Evolutionary conservation across 192 early-diverging fungal genomes (phyloP).

Genomic region (Backusella luteola): DNA sequence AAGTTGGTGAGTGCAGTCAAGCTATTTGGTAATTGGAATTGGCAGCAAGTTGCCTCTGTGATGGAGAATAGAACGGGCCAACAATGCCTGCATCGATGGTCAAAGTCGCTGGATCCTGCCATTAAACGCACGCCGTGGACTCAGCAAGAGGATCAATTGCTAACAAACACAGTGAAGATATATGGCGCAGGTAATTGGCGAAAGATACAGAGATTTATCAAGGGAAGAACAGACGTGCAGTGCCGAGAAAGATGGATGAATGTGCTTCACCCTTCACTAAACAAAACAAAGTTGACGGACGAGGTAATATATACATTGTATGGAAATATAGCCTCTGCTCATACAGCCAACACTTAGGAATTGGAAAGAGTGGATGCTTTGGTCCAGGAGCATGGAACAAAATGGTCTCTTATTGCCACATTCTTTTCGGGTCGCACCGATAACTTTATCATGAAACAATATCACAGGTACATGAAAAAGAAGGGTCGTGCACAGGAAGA

Average conservation of each 20-base stretch:
- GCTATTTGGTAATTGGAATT: conserved; percentile 67
- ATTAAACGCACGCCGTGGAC: conserved; percentile 66
- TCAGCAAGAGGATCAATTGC: conserved; percentile 64
- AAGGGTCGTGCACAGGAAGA: neutral
- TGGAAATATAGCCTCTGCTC: neutral
- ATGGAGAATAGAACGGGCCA: conserved; percentile 65
- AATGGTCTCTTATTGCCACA: conserved; percentile 38
- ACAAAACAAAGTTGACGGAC: conserved; percentile 52
- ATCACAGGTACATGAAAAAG: neutral
- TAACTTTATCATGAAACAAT: conserved; percentile 36
- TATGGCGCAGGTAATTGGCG: conserved; percentile 71
- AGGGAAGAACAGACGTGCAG: conserved; percentile 73
- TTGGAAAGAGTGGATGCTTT: conserved; percentile 36
- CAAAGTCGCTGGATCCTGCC: conserved; percentile 64
- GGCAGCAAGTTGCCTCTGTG: conserved; percentile 66
- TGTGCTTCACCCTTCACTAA: conserved; percentile 56
- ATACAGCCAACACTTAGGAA: neutral
- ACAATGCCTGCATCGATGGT: conserved; percentile 75
- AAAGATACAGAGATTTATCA: conserved; percentile 68
- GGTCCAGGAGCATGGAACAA: conserved; percentile 49
- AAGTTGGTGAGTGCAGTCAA: conserved; percentile 61
- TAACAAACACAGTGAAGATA: conserved; percentile 59
- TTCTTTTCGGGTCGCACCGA: conserved; percentile 43
- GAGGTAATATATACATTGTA: conserved; percentile 26
- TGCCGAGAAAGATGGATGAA: conserved; percentile 80